Conservation (phyloP, 306 rosid genomes). For the Cucumis melo region DNA sequence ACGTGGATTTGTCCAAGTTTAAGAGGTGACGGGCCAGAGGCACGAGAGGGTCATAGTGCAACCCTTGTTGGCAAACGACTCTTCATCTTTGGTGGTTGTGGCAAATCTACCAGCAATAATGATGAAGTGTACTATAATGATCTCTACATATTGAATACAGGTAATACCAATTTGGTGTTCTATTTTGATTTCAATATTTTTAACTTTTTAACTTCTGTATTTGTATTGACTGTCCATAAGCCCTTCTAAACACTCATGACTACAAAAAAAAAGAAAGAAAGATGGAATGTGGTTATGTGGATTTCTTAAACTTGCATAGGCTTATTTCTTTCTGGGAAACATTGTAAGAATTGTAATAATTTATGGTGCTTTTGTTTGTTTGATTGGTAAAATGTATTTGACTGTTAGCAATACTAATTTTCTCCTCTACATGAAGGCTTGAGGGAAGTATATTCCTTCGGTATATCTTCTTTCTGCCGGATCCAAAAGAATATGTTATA, state of each 20-base stretch:
- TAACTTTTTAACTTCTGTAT: background rate
- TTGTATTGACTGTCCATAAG: background rate
- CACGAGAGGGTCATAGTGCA: slow-evolving; percentile 93
- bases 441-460: background rate
- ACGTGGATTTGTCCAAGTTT: slow-evolving; percentile 71
- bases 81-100: slow-evolving; percentile 90
- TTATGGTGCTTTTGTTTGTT: background rate
- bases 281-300: background rate
- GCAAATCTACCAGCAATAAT: slow-evolving; percentile 52
- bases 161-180: slow-evolving; percentile 16
- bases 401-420: background rate
- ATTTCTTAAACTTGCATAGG: background rate
- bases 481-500: background rate
- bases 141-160: slow-evolving; percentile 85
- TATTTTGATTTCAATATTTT: background rate
- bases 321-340: background rate
- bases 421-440: background rate
- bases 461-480: background rate
- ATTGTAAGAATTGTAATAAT: background rate
- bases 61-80: slow-evolving; percentile 80
- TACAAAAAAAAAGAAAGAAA: background rate
- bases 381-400: background rate
- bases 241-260: background rate
- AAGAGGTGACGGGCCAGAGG: slow-evolving; percentile 89
- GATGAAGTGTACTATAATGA: slow-evolving; percentile 76